Percentiles rank a stretch among this genome's conserved stretches.
These are phyloP conservation scores for Tagetes erecta DNA, from an alignment of 129 eudicot genomes.

Conservation along the genomic window DNA sequence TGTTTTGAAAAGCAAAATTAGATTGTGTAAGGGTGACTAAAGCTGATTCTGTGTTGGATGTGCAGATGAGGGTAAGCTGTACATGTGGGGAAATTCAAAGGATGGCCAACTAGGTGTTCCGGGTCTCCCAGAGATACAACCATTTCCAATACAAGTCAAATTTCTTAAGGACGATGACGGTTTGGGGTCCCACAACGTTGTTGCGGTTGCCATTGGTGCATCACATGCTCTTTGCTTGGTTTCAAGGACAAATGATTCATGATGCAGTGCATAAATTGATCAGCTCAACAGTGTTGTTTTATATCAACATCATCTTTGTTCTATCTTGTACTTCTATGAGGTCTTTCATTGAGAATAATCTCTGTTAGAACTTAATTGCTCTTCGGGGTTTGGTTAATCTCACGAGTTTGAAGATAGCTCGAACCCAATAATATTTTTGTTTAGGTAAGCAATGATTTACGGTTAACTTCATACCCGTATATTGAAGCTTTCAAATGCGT, in stretches of 20 bases:
- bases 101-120: constrained; percentile 91
- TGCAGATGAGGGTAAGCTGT: constrained; percentile 75
- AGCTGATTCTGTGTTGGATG: constrained; percentile 11
- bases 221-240: constrained; percentile 91
- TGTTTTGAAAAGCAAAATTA: too few relatives aligned
- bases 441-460: background rate
- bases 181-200: constrained; percentile 57
- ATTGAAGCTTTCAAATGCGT: background rate
- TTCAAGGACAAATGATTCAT: constrained; percentile 41
- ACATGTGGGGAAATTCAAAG: constrained; percentile 93
- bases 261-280: background rate
- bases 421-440: background rate
- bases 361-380: background rate
- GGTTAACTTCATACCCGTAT: background rate
- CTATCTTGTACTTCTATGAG: background rate
- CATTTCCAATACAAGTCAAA: constrained; percentile 77
- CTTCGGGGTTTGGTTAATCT: background rate
- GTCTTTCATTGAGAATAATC: background rate
- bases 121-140: constrained; percentile 74
- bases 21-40: background rate
- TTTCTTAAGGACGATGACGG: constrained; percentile 77
- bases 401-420: background rate
- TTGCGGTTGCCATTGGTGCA: constrained; percentile 83
- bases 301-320: background rate
- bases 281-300: constrained; percentile 14